Base-by-base conservation (phyloP, 2,329 filamentous ascomycete genomes). In the Tolypocladium tundrense region DNA sequence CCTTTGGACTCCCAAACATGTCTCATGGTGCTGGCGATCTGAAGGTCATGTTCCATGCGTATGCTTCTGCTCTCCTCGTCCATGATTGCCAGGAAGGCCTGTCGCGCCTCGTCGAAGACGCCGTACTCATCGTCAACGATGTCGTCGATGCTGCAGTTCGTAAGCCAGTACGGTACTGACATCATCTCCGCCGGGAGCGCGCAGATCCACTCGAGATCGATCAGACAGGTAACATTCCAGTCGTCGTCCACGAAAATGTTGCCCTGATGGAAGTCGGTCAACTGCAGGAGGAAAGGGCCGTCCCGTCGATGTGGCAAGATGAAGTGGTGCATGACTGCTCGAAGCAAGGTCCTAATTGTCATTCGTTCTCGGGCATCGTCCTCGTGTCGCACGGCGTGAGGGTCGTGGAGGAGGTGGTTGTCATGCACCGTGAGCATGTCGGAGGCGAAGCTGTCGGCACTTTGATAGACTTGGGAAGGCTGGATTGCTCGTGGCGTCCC, bases 181-280 rank as follows among this genome's bases (percentile, higher is more conserved):
- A 72, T 52, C 66, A 69, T 70, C 45, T 72, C 69, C 11, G 60
- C 56, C 43, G 69, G 68, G 33, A 67, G 63, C 11, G 67, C 60
- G 60, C 64, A 70, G 31, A 69, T 61, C 70, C 66, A 73, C 60
- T 73, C 70, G 52, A 68, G 65, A 56, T 73, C 69, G 19, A 73
- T 66, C 9, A 72, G 53, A 56, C 62, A 64, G 19, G 64, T 69
- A 40, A 72, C 60, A 43, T 72, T 70, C 68, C 67, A 70, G 42
- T 71, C 56, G 52, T 68, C 58, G 55, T 73, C 69, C 8, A 73
- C 68, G 41, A 72, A 68, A 43, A 73, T 69, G 55, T 72, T 72
- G 56, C 68, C 70, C 43, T 57, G 60, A 63, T 72, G 66, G 37
- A 73, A 60, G 58, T 73, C 68, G 37, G 69, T 71, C 31, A 71